Percentiles rank a stretch among this genome's conserved stretches.
Conservation (phyloP, 2,329 filamentous ascomycete genomes). For the Ophiosphaerella narmari region DNA sequence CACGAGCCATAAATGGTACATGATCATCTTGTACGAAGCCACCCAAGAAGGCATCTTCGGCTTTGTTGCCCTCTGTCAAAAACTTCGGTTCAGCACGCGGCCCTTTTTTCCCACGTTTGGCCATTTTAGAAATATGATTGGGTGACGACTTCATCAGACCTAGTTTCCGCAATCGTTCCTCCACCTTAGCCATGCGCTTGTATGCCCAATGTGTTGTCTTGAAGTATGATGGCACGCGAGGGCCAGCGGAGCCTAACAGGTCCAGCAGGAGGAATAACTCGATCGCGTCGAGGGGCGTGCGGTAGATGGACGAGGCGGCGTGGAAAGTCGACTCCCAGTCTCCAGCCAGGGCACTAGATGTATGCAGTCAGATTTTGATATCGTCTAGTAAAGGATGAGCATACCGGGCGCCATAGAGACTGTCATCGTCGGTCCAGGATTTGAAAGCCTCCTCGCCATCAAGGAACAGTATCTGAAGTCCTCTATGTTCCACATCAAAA, state of each 20-base stretch:
- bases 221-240: slow-evolving; percentile 83
- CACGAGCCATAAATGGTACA: slow-evolving; percentile 84
- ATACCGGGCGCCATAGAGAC: slow-evolving; percentile 84
- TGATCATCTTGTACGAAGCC: slow-evolving; percentile 83
- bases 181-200: slow-evolving; percentile 72
- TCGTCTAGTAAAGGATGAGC: slow-evolving; percentile 11
- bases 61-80: slow-evolving; percentile 62
- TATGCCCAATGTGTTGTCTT: slow-evolving; percentile 94
- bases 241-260: slow-evolving; percentile 73
- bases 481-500: slow-evolving; percentile 68
- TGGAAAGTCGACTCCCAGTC: slow-evolving; percentile 78
- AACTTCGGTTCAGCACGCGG: slow-evolving; percentile 56
- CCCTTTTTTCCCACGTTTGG: slow-evolving; percentile 33
- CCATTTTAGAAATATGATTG: slow-evolving; percentile 52
- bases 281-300: slow-evolving; percentile 77
- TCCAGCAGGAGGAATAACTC: slow-evolving; percentile 89
- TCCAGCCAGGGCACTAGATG: slow-evolving; percentile 71
- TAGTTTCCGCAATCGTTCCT: slow-evolving; percentile 72
- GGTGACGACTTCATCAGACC: slow-evolving; percentile 68
- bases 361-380: slow-evolving; percentile 1
- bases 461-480: slow-evolving; percentile 86
- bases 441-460: slow-evolving; percentile 95
- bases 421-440: slow-evolving; percentile 79
- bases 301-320: slow-evolving; percentile 72
- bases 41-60: slow-evolving; percentile 55